Conservation (phyloP, 1,284 basidiomycete species). For the Neonothopanus nambi region DNA sequence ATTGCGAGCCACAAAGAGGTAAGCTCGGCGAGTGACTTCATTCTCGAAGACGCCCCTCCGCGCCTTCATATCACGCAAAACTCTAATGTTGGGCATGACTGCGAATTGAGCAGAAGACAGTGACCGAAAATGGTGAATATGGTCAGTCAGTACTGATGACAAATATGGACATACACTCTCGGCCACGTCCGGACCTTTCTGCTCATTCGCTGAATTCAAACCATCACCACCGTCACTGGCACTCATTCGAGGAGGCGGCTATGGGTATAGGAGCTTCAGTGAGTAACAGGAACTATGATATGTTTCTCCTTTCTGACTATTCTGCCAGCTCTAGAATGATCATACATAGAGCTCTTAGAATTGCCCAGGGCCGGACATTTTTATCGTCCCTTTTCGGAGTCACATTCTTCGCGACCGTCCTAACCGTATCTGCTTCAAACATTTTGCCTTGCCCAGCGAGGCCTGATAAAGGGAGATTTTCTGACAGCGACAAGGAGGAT, state of each 20-base stretch:
- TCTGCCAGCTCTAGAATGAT: constrained; percentile 44
- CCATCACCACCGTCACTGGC: neutral
- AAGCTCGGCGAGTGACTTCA: constrained; percentile 83
- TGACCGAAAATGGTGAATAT: neutral
- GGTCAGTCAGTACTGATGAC: neutral
- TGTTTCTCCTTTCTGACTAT: neutral
- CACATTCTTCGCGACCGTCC: constrained; percentile 72
- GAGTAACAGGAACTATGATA: neutral
- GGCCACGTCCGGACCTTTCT: constrained; percentile 1
- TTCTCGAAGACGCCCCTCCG: constrained; percentile 68
- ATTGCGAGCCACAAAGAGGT: constrained; percentile 90
- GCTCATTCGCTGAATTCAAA: neutral
- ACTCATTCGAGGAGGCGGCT: neutral
- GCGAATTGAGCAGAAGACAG: neutral
- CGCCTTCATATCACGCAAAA: constrained; percentile 78
- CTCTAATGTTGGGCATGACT: constrained; percentile 50
- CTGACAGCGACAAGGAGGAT: constrained; percentile 45
- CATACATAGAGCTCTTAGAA: constrained; percentile 56
- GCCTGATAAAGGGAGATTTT: constrained; percentile 51
- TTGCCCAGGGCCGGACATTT: constrained; percentile 70
- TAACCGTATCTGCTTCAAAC: constrained; percentile 80
- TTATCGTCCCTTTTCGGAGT: constrained; percentile 76
- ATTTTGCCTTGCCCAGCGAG: constrained; percentile 76
- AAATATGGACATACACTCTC: neutral
- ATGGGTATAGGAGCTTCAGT: constrained; percentile 10